phyloP scores from a whole-genome alignment of 805 yeast species.

The Ogataea paraovalis region DNA sequence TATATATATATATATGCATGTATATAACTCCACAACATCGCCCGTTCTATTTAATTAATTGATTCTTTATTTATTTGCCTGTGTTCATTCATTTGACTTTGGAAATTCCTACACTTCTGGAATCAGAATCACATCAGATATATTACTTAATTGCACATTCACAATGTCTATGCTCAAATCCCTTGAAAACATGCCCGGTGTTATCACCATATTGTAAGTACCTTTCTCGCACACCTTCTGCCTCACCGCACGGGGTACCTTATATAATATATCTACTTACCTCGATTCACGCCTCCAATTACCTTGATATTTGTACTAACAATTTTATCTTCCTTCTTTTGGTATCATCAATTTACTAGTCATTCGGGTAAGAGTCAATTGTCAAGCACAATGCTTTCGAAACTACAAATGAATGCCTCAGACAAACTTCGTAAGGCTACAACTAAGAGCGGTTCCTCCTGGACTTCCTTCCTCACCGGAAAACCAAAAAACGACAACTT shows the following conservation, averaged over 20 bases:
- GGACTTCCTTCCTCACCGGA: neutral
- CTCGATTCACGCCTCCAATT: too few species aligned
- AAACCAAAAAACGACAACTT: constrained; percentile 6
- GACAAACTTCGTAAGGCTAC: neutral
- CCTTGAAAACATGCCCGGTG: constrained; percentile 41
- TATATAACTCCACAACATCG: neutral
- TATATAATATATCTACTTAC: too few species aligned
- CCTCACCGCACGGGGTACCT: too few species aligned
- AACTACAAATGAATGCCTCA: constrained; percentile 10
- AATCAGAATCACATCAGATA: too few species aligned
- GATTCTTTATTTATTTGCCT: too few species aligned
- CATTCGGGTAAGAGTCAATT: constrained; percentile 24
- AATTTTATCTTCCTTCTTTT: too few species aligned
- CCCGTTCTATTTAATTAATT: neutral
- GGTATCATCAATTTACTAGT: constrained; percentile 9
- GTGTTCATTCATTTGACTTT: too few species aligned
- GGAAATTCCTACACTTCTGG: too few species aligned
- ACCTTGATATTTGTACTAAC: too few species aligned
- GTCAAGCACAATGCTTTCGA: constrained; percentile 14
- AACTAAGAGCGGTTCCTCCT: neutral
- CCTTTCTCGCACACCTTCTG: neutral
- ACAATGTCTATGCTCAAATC: constrained; percentile 47
- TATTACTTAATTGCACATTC: neutral
- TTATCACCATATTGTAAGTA: constrained; percentile 41
- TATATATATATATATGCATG: neutral